Percentiles rank a stretch among this genome's conserved stretches.
phyloP scores from a whole-genome alignment of 768 basidiomycete genomes.

The Lactifluus pinguis region DNA sequence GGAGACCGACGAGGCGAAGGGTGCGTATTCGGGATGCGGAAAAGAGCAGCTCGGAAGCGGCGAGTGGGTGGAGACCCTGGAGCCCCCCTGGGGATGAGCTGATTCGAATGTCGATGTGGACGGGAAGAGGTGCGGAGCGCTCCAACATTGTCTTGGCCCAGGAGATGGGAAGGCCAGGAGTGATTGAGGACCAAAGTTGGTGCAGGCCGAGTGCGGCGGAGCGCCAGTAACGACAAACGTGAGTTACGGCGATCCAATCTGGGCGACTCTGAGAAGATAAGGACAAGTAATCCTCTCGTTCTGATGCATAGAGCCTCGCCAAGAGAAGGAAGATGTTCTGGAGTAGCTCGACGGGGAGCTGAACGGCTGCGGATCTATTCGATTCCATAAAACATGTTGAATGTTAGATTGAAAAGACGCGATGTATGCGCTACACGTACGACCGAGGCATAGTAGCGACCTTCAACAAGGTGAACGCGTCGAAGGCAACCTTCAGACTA shows the following conservation, averaged over 20 bases:
- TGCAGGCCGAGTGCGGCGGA: constrained; percentile 11
- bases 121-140: constrained; percentile 9
- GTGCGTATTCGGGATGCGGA: constrained; percentile 9
- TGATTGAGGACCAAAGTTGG: constrained; percentile 12
- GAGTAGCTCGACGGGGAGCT: constrained; percentile 8
- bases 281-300: not conserved
- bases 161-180: constrained; percentile 2
- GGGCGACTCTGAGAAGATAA: not conserved
- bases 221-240: constrained; percentile 13
- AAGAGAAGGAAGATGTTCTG: constrained; percentile 1
- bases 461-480: not conserved
- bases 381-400: not conserved
- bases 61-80: constrained; percentile 13
- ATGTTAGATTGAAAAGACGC: not conserved
- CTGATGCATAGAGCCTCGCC: not conserved
- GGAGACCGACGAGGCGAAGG: constrained; percentile 11
- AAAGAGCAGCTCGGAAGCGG: constrained; percentile 13
- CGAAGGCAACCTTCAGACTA: not conserved
- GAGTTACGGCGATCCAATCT: constrained; percentile 5
- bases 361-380: not conserved
- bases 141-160: constrained; percentile 16
- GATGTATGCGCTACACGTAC: not conserved
- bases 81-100: not conserved
- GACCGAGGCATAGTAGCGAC: not conserved
- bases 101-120: constrained; percentile 7